Evolutionary conservation across 306 rosid species (phyloP), one percentile per base, ranked within the genome.

Genomic region (Prunus fruticosa): DNA sequence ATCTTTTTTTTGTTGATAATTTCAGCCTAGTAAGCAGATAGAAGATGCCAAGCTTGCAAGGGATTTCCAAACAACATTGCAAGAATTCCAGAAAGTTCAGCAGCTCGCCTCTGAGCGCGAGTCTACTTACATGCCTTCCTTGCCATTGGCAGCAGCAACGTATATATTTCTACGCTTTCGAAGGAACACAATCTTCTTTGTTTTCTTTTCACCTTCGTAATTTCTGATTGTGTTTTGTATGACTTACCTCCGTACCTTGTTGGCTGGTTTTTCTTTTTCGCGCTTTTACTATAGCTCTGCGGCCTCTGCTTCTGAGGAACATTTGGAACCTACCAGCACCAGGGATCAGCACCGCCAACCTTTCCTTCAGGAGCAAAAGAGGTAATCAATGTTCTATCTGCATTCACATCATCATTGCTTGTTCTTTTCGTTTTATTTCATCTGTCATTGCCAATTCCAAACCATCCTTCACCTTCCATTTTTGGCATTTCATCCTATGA

Each of bases 31-130:
- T 76, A 84, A 85, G 89, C 86, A 85, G 80, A 67, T 91, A 61
- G 91, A 86, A 80, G 91, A 91, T 86, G 97, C 95, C 41, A 91
- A 89, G 81, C 84, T 91, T 27, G 97, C 91, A 23, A 91, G 81
- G 85, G 97, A 91, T 85, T 91, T 91, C 72, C 95, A 91, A 78
- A 88, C 87, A 45, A 84, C 86, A 22, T 82, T 91, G 71, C 91
- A 88, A 87, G 91, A 91, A 58, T 91, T 89, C 61, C 97, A 91
- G 88, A 91, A 79, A 81, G 88, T 84, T 62, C 95, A 88, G 69
- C 93, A 86, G 60, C 91, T 91, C 84, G 90, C 95, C 75, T 88
- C 93, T 41, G 88, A 89, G 86, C 90, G 95, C 4, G 97, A 89
- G 78, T 88, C 90, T 6, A 75, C 86, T 77, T 91, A 85, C 76